phyloP scores from a whole-genome alignment of 768 basidiomycete genomes.

The Tubosaeta sp. region DNA sequence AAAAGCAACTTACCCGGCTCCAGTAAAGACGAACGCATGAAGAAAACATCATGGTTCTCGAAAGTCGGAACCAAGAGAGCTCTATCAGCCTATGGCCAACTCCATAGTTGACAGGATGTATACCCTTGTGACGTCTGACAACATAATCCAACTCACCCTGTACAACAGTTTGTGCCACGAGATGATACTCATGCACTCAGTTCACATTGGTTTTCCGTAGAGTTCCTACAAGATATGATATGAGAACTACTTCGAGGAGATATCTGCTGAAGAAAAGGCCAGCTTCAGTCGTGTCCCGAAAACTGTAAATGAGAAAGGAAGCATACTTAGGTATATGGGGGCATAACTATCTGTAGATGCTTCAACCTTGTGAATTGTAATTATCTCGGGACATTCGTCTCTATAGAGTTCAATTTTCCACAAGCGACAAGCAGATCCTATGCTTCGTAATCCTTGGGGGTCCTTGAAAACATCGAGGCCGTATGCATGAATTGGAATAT shows the following conservation, averaged over 20 bases:
- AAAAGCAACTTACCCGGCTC: constrained; percentile 29
- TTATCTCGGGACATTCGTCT: constrained; percentile 27
- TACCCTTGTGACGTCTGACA: constrained; percentile 40
- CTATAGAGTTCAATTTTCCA: constrained; percentile 32
- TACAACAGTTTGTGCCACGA: constrained; percentile 45
- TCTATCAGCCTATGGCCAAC: neutral
- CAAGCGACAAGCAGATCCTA: constrained; percentile 42
- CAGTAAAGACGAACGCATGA: constrained; percentile 39
- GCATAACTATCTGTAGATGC: constrained; percentile 35
- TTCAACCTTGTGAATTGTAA: constrained; percentile 30
- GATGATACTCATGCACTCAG: constrained; percentile 31
- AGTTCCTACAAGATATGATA: constrained; percentile 57
- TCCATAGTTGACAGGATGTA: neutral
- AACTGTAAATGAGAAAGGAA: neutral
- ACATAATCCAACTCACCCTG: constrained; percentile 54
- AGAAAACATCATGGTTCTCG: constrained; percentile 35
- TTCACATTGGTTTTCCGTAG: constrained; percentile 34
- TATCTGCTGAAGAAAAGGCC: constrained; percentile 50
- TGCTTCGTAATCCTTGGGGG: constrained; percentile 45
- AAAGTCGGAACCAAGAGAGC: constrained; percentile 35
- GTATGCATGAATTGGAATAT: constrained; percentile 44
- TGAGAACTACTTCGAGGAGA: constrained; percentile 53
- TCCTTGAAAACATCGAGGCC: constrained; percentile 27
- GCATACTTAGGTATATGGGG: constrained; percentile 13
- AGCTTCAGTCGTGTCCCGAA: constrained; percentile 18